Evolutionary conservation across 1,284 basidiomycete species (phyloP), one percentile per base, ranked within the genome.

Genomic region (Moesziomyces aphidis): DNA sequence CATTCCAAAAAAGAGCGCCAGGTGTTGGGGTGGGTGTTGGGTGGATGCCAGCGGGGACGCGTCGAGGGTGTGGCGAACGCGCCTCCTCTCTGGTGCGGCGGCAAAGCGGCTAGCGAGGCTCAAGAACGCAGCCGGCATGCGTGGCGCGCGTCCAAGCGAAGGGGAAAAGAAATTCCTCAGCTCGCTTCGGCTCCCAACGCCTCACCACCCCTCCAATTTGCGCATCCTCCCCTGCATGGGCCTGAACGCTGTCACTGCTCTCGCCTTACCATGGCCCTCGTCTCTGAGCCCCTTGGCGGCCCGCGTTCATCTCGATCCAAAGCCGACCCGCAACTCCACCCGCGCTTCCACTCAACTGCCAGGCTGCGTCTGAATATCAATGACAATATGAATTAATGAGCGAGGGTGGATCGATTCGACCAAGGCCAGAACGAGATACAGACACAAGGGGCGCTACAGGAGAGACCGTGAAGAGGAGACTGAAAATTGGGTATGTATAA

Each of bases 401-500:
- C 9, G 15, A 53, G 8, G 39, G 36, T 43, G 43, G 34, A 5
- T 42, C 28, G 57, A 53, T 34, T 54, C 58, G 55, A 53, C 23
- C 22, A 44, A 19, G 17, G 39, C 39, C 39, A 19, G 17, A 19
- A 17, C 17, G 39, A 42, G 39, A 42, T 19, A 42, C 17, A 42
- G 39, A 42, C 34, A 9, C 17, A 34, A 34, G 31, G 31, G 31
- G 31, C 11, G 8, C 31, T 4, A 34, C 3, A 13, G 39, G 39
- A 42, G 17, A 7, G 26, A 49, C 13, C 22, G 8, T 21, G 13
- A 17, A 3, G 5, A 6, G 47, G 7, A 22, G 28, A 11, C 11
- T 8, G 47, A 13, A 17, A 49, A 2, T 6, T 46, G 23, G 45
- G 45, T 34, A 34, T 34, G 21, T 17, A 24, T 46, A 46, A 4